Percentiles rank a stretch among this genome's conserved stretches.
Conservation (phyloP, 108 stramenopile species). For the Ochromonas danica region DNA sequence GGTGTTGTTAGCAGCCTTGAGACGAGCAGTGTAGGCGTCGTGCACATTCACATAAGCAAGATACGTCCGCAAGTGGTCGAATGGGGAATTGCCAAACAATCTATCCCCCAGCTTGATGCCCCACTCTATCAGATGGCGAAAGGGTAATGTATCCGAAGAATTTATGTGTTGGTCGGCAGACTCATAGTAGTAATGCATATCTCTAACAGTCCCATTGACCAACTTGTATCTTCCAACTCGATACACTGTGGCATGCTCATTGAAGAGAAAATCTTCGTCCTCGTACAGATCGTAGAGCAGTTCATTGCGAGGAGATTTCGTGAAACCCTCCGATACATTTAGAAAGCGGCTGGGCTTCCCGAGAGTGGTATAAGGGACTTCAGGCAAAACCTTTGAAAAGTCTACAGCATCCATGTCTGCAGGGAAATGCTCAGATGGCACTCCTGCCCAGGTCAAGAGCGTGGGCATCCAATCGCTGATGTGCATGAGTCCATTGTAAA, state of each 20-base stretch:
- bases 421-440: background rate
- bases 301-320: background rate
- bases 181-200: slow-evolving; percentile 15
- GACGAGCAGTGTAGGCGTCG: background rate
- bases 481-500: slow-evolving; percentile 39
- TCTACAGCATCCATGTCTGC: background rate
- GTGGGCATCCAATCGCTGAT: slow-evolving; percentile 45
- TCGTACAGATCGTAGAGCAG: slow-evolving; percentile 13
- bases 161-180: background rate
- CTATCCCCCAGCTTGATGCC: background rate
- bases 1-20: background rate
- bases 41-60: background rate
- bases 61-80: background rate
- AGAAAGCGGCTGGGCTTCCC: background rate
- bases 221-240: slow-evolving; percentile 19
- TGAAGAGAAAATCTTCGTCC: background rate
- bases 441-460: background rate
- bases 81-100: slow-evolving; percentile 3
- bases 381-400: background rate
- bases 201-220: slow-evolving; percentile 19
- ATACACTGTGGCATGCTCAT: background rate
- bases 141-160: background rate
- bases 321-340: background rate
- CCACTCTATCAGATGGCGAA: background rate
- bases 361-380: background rate